Conservation (phyloP, 192 early-diverging fungal species). For the Coemansia sp. region DNA sequence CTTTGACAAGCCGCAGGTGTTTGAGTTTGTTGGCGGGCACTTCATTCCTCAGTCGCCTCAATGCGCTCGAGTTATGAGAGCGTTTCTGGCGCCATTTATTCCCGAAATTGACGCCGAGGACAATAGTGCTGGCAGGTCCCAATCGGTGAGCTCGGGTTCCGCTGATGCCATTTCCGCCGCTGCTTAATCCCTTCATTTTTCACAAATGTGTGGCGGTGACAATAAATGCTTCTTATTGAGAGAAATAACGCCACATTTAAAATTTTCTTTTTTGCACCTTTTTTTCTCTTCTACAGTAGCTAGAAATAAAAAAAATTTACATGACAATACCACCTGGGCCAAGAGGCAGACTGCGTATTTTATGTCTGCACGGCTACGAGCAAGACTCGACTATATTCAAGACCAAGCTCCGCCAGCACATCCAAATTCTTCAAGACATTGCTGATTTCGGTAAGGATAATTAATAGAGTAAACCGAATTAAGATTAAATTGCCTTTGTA, state of each 20-base stretch:
- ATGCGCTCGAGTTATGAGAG: conserved; percentile 25
- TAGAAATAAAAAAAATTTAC: conserved; percentile 1
- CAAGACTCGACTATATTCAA: conserved; percentile 45
- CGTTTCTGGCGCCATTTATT: conserved; percentile 32
- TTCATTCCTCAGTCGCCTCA: conserved; percentile 44
- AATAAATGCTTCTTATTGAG: no score
- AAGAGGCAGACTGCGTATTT: conserved; percentile 21
- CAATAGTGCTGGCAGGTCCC: neutral
- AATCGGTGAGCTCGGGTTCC: no score
- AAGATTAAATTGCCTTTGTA: conserved; percentile 5
- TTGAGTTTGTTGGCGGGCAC: conserved; percentile 51
- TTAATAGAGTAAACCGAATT: neutral
- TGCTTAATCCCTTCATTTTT: no score
- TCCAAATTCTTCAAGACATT: conserved; percentile 13
- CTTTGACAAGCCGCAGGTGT: conserved; percentile 29
- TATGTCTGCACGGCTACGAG: conserved; percentile 54
- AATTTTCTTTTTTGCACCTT: neutral
- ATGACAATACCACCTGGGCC: neutral
- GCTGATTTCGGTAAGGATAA: conserved; percentile 41
- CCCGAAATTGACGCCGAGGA: conserved; percentile 18
- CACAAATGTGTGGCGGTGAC: no score
- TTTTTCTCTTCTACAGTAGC: neutral
- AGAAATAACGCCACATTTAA: neutral
- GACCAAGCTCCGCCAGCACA: conserved; percentile 33
- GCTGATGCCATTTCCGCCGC: no score